Percentiles rank a stretch among this genome's conserved stretches.
Conservation (phyloP, 2,329 filamentous ascomycete species). For the Waltergamsia citrina region DNA sequence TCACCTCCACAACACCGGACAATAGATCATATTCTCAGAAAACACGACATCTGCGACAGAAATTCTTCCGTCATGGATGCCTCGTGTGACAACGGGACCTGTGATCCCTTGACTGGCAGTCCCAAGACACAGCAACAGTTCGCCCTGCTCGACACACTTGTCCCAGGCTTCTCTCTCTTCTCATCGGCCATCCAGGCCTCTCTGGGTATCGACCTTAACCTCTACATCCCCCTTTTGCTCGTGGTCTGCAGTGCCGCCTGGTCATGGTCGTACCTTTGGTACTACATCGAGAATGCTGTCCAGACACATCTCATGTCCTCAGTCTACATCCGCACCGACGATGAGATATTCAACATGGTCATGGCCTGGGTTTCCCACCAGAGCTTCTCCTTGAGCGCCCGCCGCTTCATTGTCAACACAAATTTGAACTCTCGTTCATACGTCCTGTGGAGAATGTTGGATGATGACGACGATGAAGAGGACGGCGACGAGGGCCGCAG, state of each 20-base stretch:
- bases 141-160: constrained; percentile 49
- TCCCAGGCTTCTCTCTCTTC: constrained; percentile 55
- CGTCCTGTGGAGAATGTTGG: constrained; percentile 33
- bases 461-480: constrained; percentile 37
- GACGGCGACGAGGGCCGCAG: constrained; percentile 23
- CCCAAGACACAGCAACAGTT: constrained; percentile 20
- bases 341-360: constrained; percentile 64
- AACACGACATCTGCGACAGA: background rate
- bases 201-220: constrained; percentile 50
- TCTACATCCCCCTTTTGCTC: constrained; percentile 51
- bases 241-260: constrained; percentile 37
- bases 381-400: constrained; percentile 47
- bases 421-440: constrained; percentile 44
- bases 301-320: constrained; percentile 52
- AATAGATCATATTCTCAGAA: too few species aligned
- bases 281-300: constrained; percentile 36
- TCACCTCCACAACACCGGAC: too few species aligned
- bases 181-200: constrained; percentile 44
- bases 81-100: background rate
- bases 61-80: background rate
- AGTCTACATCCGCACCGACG: constrained; percentile 57
- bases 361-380: constrained; percentile 62
- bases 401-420: constrained; percentile 56
- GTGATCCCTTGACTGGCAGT: background rate
- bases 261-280: constrained; percentile 41